Conservation (phyloP, 2,329 filamentous ascomycete species). For the Colletotrichum ledebouriae region DNA sequence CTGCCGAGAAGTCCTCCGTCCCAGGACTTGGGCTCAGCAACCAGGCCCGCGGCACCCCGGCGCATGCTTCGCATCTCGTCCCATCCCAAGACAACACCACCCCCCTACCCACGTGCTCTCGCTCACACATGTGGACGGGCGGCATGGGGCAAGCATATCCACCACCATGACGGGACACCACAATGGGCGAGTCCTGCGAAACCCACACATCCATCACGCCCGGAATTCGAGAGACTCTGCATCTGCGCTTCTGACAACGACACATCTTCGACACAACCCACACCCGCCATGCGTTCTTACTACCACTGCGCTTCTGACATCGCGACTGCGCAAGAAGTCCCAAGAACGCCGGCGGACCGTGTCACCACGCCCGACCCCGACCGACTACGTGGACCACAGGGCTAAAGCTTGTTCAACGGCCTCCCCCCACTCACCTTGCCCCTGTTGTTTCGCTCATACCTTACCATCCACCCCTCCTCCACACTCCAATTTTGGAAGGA, state of each 20-base stretch:
- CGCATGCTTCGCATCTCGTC: conserved; percentile 23
- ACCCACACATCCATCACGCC: conserved; percentile 1
- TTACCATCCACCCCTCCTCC: conserved; percentile 23
- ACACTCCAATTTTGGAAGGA: conserved; percentile 35
- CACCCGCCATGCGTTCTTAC: background rate
- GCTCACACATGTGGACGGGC: no score
- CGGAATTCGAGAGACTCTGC: conserved; percentile 5
- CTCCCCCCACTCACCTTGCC: background rate
- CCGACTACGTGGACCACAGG: conserved; percentile 4
- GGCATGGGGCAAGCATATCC: background rate
- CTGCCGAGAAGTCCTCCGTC: conserved; percentile 16
- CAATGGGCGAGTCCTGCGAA: background rate
- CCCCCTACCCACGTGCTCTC: no score
- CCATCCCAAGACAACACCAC: background rate
- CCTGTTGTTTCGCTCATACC: conserved; percentile 21
- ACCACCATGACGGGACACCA: conserved; percentile 18
- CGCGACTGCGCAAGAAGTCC: conserved; percentile 17
- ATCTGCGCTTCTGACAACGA: conserved; percentile 27
- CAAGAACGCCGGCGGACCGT: conserved; percentile 11
- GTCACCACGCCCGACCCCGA: conserved; percentile 18
- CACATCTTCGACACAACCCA: conserved; percentile 24
- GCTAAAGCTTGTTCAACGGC: conserved; percentile 30
- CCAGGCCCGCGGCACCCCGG: conserved; percentile 16
- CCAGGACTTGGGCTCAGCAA: background rate
- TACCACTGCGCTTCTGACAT: background rate